Base-by-base conservation (phyloP, 768 basidiomycete genomes). In the Calocybe gangraenosa region DNA sequence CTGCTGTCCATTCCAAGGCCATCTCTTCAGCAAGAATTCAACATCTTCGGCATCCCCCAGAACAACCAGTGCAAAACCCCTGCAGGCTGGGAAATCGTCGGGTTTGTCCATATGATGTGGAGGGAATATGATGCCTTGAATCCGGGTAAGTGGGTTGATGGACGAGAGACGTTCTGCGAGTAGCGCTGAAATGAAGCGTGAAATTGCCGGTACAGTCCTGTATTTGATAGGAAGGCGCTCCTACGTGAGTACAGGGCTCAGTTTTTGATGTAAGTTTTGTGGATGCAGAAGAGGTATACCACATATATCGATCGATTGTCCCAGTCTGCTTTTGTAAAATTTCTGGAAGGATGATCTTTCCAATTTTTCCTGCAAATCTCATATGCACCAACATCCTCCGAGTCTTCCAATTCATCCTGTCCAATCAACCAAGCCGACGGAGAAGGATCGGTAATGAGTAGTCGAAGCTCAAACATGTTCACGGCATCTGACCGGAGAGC, bases 51-150 rank as follows among this genome's bases (percentile, higher is more conserved):
- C 28, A 3, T 62, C 46, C 2, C 67, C 60, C 35, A 91, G 65
- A 0, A 79, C 79, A 43, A 91, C 65, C 21, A 92, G 74, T 0
- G 87, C 86, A 50, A 90, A 91, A 1, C 85, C 84, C 67, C 84
- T 90, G 61, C 75, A 83, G 43, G 73, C 75, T 2, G 83, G 78
- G 11, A 64, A 52, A 19, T 74, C 71, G 2, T 65, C 76, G 11
- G 76, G 73, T 41, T 69, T 70, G 57, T 87, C 85, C 38, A 76
- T 72, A 57, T 82, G 75, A 53, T 89, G 84, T 0, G 76, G 68
- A 10, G 82, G 84, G 20, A 87, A 69, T 1, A 62, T 49, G 33
- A 92, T 67, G 30, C 59, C 51, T 56, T 90, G 81, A 3, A 89
- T 56, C 17, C 60, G 63, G 17, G 57, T 34, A 3, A 36, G 14